These are phyloP conservation scores for rapeseed (Brassica napus) DNA, from an alignment of 345 rosid genomes.

Conservation along the genomic window DNA sequence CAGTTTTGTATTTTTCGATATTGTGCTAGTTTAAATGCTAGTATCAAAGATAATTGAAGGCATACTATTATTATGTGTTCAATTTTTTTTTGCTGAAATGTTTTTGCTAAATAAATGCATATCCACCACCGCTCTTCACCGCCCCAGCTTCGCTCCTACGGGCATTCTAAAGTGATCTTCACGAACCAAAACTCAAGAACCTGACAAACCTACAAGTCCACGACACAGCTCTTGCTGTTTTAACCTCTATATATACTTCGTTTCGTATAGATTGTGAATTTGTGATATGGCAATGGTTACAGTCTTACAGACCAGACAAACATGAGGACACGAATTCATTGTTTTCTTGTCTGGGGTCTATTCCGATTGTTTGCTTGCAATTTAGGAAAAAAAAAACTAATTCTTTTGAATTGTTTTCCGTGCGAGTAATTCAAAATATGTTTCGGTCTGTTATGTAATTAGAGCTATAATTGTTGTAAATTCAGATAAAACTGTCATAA, in stretches of 20 bases:
- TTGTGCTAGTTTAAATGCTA: background rate
- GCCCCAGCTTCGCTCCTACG: background rate
- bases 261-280: background rate
- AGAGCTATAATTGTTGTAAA: too few species aligned
- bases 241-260: background rate
- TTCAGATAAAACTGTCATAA: too few species aligned
- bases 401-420: too few species aligned
- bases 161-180: background rate
- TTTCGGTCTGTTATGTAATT: too few species aligned
- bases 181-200: background rate
- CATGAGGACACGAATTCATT: constrained; percentile 29
- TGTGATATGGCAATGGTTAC: background rate
- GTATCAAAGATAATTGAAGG: background rate
- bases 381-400: background rate
- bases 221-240: background rate
- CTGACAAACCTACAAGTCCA: background rate
- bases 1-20: too few species aligned
- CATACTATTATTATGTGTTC: too few species aligned
- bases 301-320: constrained; percentile 5
- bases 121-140: background rate
- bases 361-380: constrained; percentile 29
- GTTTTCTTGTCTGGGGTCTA: constrained; percentile 31
- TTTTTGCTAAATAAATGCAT: too few species aligned
- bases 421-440: too few species aligned
- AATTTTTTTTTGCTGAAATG: too few species aligned